phyloP scores from a whole-genome alignment of 2,329 filamentous ascomycete genomes.

The Phoma sp. region DNA sequence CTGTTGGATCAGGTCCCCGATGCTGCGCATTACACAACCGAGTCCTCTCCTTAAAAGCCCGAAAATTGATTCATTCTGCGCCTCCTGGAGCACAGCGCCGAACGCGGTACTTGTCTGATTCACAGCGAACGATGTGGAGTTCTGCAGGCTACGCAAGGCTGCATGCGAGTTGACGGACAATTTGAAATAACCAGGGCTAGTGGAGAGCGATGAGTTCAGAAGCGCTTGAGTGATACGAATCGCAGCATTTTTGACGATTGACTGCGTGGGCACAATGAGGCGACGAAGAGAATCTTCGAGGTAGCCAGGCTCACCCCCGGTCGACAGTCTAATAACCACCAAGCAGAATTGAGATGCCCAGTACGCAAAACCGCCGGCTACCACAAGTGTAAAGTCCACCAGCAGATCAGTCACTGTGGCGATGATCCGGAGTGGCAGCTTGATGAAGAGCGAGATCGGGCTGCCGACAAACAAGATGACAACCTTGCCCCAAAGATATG shows the following conservation, averaged over 20 bases:
- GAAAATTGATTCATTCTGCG: slow-evolving; percentile 28
- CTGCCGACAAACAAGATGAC: slow-evolving; percentile 80
- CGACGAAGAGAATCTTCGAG: slow-evolving; percentile 26
- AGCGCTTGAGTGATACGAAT: slow-evolving; percentile 43
- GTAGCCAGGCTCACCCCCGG: slow-evolving; percentile 24
- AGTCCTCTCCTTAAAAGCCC: slow-evolving; percentile 25
- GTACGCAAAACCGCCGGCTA: slow-evolving; percentile 61
- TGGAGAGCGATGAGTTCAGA: slow-evolving; percentile 32
- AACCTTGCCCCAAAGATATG: slow-evolving; percentile 89
- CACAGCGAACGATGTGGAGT: slow-evolving; percentile 41
- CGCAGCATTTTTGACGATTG: slow-evolving; percentile 44
- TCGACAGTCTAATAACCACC: slow-evolving; percentile 26
- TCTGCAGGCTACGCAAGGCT: slow-evolving; percentile 47
- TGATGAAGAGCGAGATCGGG: slow-evolving; percentile 69
- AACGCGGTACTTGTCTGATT: slow-evolving; percentile 39
- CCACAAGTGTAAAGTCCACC: slow-evolving; percentile 74
- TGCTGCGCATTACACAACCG: slow-evolving; percentile 19
- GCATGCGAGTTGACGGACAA: slow-evolving; percentile 47
- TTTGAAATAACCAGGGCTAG: slow-evolving; percentile 42
- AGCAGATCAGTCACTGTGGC: slow-evolving; percentile 78
- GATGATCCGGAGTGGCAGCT: slow-evolving; percentile 73
- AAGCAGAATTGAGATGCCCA: slow-evolving; percentile 41
- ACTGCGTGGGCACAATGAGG: slow-evolving; percentile 38
- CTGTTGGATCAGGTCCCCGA: slow-evolving; percentile 20
- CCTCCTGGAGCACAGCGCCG: slow-evolving; percentile 32